Percentiles rank a stretch among this genome's conserved stretches.
Evolutionary conservation across 169 alveolate species (phyloP).

Genomic region (Eimeria maxima): DNA sequence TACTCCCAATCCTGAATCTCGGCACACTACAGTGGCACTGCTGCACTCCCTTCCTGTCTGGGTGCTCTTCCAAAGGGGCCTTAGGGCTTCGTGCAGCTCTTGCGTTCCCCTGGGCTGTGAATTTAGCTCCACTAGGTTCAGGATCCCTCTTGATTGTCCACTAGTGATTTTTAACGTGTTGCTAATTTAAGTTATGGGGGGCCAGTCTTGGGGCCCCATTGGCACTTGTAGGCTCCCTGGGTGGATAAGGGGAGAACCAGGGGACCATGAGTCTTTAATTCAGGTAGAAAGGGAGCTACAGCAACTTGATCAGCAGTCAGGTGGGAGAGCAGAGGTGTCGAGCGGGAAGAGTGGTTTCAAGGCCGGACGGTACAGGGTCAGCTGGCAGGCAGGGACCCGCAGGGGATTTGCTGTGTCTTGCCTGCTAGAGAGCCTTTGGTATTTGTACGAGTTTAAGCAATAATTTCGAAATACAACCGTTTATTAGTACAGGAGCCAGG

Average conservation of each 20-base stretch:
- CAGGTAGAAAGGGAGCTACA: background rate
- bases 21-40: background rate
- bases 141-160: no score
- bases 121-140: background rate
- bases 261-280: background rate
- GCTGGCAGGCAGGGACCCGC: slow-evolving; percentile 6
- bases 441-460: background rate
- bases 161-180: background rate
- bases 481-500: slow-evolving; percentile 3
- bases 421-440: background rate
- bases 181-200: slow-evolving; percentile 6
- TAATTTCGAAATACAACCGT: background rate
- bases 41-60: background rate
- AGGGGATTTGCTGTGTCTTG: slow-evolving; percentile 4
- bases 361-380: background rate
- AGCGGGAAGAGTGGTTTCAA: background rate
- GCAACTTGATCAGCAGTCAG: background rate
- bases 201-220: background rate
- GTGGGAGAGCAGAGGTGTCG: background rate
- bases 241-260: background rate
- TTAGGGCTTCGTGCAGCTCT: background rate
- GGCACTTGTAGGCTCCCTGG: background rate
- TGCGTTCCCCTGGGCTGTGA: background rate
- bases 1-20: background rate
- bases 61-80: background rate